A percentile compares a stretch with the other conserved stretches of the same genome.
phyloP scores from a whole-genome alignment of 768 basidiomycete species.

The Phanerochaete carnosa region DNA sequence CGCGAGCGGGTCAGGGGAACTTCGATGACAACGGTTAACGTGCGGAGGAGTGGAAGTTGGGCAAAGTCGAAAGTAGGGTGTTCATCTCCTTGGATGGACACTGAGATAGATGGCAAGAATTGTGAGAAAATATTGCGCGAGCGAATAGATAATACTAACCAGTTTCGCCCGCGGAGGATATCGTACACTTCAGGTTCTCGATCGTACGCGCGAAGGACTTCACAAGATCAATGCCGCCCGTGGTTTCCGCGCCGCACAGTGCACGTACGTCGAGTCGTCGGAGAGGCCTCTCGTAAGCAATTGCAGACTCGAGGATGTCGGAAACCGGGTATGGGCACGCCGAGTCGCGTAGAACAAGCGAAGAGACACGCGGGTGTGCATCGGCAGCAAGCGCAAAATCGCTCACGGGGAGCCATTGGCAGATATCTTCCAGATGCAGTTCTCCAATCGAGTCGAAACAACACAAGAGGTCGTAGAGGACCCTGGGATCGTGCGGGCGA shows the following conservation, averaged over 20 bases:
- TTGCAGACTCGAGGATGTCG: neutral
- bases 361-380: neutral
- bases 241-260: neutral
- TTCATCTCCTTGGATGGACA: neutral
- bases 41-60: neutral
- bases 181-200: neutral
- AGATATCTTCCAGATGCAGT: neutral
- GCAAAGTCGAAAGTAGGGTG: neutral
- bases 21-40: neutral
- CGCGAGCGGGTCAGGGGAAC: neutral
- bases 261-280: neutral
- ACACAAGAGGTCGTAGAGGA: neutral
- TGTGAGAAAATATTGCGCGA: too few relatives aligned
- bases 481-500: neutral
- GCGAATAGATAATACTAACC: too few relatives aligned
- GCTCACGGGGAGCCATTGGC: neutral
- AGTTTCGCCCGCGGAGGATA: neutral
- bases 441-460: neutral
- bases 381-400: neutral
- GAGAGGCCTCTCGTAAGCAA: neutral
- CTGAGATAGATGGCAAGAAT: neutral
- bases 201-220: neutral
- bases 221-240: neutral
- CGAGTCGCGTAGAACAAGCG: neutral
- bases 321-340: neutral